Evolutionary conservation across 2,329 filamentous ascomycete species (phyloP).

Genomic region (Acrocalymma vagum): DNA sequence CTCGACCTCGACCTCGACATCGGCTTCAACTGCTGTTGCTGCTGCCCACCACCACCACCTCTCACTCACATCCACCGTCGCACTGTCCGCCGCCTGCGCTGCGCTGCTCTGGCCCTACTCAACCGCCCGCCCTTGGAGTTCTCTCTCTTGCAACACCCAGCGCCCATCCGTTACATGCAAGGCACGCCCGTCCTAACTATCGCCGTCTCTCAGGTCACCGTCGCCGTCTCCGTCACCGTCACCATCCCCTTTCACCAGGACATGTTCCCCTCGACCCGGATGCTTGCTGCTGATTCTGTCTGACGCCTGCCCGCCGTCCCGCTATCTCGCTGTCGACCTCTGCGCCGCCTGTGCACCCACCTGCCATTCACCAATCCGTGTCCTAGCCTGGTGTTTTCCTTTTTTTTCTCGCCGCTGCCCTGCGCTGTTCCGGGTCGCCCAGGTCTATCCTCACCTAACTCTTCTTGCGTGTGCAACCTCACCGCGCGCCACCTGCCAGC

Average conservation of each 20-base stretch:
- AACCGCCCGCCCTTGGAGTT: slow-evolving; percentile 32
- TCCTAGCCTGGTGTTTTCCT: slow-evolving; percentile 6
- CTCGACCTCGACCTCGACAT: no score
- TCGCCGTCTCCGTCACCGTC: no score
- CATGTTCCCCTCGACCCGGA: slow-evolving; percentile 28
- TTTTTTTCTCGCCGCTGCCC: neutral
- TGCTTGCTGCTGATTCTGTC: slow-evolving; percentile 19
- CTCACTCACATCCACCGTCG: slow-evolving; percentile 38
- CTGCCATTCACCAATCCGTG: neutral
- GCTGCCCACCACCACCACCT: slow-evolving; percentile 30
- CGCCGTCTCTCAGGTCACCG: slow-evolving; percentile 9
- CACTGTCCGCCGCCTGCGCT: slow-evolving; percentile 36
- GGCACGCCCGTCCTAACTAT: slow-evolving; percentile 42
- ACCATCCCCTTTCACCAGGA: slow-evolving; percentile 22
- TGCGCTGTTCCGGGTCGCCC: neutral
- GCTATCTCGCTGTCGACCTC: no score
- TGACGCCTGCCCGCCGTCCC: no score
- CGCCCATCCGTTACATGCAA: no score
- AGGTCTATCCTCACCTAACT: no score
- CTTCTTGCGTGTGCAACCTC: slow-evolving; percentile 4
- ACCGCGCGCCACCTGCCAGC: slow-evolving; percentile 10
- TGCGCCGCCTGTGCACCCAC: slow-evolving; percentile 5
- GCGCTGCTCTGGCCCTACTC: slow-evolving; percentile 28
- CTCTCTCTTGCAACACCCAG: no score
- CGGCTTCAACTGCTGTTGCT: slow-evolving; percentile 25